Conservation (phyloP, 768 basidiomycete genomes). For the Tricholoma saponaceum region DNA sequence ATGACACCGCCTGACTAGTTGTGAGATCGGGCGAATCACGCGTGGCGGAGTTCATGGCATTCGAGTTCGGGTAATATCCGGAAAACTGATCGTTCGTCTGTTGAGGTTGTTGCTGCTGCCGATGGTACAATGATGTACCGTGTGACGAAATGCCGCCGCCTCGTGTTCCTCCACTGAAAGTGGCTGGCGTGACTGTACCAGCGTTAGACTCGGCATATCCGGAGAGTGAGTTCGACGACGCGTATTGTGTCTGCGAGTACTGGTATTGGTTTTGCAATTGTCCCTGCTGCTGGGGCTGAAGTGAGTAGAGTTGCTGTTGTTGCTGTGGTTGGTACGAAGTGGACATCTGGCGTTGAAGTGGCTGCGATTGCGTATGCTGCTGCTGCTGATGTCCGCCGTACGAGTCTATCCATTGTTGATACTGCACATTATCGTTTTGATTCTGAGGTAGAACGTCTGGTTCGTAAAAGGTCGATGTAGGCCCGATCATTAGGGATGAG, state of each 20-base stretch:
- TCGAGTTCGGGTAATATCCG: constrained; percentile 13
- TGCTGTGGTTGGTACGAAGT: constrained; percentile 13
- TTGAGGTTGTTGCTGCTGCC: constrained; percentile 13
- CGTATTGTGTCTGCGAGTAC: constrained; percentile 24
- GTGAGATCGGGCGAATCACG: constrained; percentile 8
- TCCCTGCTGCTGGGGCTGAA: constrained; percentile 11
- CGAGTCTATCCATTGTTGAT: constrained; percentile 38
- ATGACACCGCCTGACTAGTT: constrained; percentile 18
- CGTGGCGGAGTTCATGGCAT: constrained; percentile 2
- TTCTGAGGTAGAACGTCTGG: constrained; percentile 31
- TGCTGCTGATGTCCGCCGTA: constrained; percentile 25
- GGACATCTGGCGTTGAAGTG: not conserved
- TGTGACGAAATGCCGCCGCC: not conserved
- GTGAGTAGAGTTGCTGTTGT: constrained; percentile 16
- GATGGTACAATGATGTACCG: constrained; percentile 11
- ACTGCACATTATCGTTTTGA: constrained; percentile 27
- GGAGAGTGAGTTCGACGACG: constrained; percentile 14
- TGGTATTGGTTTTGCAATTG: constrained; percentile 23
- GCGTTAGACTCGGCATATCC: constrained; percentile 20
- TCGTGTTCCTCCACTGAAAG: constrained; percentile 5
- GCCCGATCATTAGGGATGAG: constrained; percentile 46
- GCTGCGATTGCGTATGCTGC: constrained; percentile 13
- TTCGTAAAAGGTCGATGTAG: constrained; percentile 52
- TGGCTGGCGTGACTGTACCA: constrained; percentile 19
- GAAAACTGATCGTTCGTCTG: constrained; percentile 11